phyloP scores from a whole-genome alignment of 805 yeast species.

The Yamadazyma akitaensis region DNA sequence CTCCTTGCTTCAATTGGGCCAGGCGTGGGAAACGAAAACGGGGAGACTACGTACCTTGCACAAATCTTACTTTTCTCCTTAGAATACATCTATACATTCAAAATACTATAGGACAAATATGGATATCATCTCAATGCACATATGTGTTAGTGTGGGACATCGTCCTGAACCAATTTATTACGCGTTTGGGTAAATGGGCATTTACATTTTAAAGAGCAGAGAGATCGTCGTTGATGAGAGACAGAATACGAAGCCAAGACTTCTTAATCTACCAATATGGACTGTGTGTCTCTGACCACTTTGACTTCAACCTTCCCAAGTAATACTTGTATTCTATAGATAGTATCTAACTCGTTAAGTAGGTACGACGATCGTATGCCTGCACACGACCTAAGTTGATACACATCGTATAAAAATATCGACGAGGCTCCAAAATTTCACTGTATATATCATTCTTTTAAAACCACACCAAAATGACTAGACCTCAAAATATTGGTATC shows the following conservation, averaged over 20 bases:
- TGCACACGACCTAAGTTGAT: conserved; percentile 1
- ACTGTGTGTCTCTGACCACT: no score
- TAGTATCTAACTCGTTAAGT: background rate
- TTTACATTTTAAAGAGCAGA: no score
- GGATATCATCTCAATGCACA: background rate
- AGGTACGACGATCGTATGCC: background rate
- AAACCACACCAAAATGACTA: conserved; percentile 16
- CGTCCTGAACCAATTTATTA: background rate
- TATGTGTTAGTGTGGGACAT: background rate
- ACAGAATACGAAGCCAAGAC: no score
- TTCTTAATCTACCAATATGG: no score
- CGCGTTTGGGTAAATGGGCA: background rate
- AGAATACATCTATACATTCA: no score
- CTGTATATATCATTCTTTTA: conserved; percentile 1
- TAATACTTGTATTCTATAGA: no score
- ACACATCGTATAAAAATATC: conserved; percentile 9
- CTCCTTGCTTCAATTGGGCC: no score
- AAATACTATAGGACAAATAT: background rate
- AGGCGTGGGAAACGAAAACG: no score
- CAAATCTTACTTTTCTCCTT: no score
- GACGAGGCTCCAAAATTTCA: conserved; percentile 8
- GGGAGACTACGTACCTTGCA: no score
- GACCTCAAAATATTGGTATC: conserved; percentile 79
- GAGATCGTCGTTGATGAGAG: background rate
- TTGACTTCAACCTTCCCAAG: no score